A percentile compares a stretch with the other conserved stretches of the same genome.
phyloP scores from a whole-genome alignment of 768 basidiomycete genomes.

The Phylloporus rhodoxanthus region DNA sequence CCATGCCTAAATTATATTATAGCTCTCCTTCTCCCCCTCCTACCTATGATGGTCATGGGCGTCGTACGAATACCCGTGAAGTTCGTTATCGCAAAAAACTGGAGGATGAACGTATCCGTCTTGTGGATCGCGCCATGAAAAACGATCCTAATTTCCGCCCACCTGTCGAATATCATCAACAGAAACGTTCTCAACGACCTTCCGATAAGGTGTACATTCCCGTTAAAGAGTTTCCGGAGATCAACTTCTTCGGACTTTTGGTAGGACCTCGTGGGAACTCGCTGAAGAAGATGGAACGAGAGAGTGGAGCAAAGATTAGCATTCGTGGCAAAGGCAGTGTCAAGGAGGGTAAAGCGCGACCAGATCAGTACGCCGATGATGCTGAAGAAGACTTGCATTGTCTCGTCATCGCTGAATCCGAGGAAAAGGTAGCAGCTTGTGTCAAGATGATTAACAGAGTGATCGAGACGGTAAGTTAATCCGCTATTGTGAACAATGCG shows the following conservation, averaged over 20 bases:
- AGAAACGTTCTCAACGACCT: constrained; percentile 88
- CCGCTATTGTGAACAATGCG: background rate
- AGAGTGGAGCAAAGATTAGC: constrained; percentile 96
- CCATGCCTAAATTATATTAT: constrained; percentile 12
- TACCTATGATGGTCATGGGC: constrained; percentile 95
- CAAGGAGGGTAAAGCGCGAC: constrained; percentile 96
- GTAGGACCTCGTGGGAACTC: constrained; percentile 99
- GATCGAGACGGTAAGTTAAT: constrained; percentile 82
- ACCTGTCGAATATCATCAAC: constrained; percentile 92
- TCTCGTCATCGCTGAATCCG: constrained; percentile 86
- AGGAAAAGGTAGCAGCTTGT: constrained; percentile 86
- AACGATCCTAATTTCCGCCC: constrained; percentile 97
- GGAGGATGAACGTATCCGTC: constrained; percentile 84
- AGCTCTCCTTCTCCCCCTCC: constrained; percentile 97
- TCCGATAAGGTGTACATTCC: constrained; percentile 99
- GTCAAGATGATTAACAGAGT: constrained; percentile 96
- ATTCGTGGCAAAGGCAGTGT: constrained; percentile 98
- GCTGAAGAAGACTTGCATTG: constrained; percentile 99
- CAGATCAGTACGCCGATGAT: constrained; percentile 92
- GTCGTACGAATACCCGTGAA: constrained; percentile 96
- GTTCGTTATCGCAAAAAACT: constrained; percentile 96
- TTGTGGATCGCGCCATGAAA: constrained; percentile 95
- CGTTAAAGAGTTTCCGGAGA: constrained; percentile 99
- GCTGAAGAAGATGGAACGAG: constrained; percentile 98
- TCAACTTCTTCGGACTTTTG: constrained; percentile 98